Percentiles rank a stretch among this genome's conserved stretches.
These are phyloP conservation scores for Prunella vulgaris DNA, from an alignment of 257 asterid genomes.

Conservation along the genomic window DNA sequence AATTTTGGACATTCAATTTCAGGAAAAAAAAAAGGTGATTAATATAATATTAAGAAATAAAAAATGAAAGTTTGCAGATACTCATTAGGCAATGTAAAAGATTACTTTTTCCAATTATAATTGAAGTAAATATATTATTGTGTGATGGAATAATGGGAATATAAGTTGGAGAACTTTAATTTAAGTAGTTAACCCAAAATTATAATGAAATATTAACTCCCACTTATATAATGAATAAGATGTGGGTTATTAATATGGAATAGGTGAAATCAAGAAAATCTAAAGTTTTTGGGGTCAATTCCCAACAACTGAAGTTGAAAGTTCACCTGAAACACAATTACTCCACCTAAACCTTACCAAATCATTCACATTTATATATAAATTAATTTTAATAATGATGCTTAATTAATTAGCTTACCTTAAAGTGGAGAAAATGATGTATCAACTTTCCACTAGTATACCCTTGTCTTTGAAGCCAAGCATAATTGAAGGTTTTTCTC, in stretches of 20 bases:
- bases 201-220: too few relatives aligned
- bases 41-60: neutral
- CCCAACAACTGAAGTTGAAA: conserved; percentile 36
- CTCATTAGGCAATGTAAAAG: neutral
- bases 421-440: conserved; percentile 30
- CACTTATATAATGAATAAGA: too few relatives aligned
- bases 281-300: neutral
- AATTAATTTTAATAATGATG: neutral
- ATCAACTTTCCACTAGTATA: conserved; percentile 25
- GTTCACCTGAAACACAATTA: conserved; percentile 22
- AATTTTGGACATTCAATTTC: neutral
- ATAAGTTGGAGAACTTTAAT: too few relatives aligned
- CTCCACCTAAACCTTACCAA: conserved; percentile 29
- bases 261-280: neutral
- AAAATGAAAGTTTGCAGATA: neutral
- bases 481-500: conserved; percentile 19
- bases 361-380: neutral
- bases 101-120: conserved; percentile 1
- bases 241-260: too few relatives aligned
- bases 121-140: neutral
- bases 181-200: too few relatives aligned
- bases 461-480: conserved; percentile 43
- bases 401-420: neutral
- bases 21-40: neutral
- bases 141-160: too few relatives aligned